A percentile compares a stretch with the other conserved stretches of the same genome.
Evolutionary conservation across 2,329 filamentous ascomycete species (phyloP).

Genomic region (Ophiostoma australiae): DNA sequence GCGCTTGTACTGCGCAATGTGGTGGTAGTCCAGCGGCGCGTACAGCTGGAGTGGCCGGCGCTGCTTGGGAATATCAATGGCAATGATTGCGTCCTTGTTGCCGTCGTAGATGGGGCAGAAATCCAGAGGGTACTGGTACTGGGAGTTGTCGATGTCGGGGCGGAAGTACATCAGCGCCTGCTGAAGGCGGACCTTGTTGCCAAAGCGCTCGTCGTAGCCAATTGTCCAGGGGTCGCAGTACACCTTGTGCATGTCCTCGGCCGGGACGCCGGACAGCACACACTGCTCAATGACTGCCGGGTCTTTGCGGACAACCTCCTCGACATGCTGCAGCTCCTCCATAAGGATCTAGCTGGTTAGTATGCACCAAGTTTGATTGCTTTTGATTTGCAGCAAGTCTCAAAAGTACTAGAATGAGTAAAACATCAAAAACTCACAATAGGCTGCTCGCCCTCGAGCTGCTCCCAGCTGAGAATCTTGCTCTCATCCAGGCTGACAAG

Average conservation of each 20-base stretch:
- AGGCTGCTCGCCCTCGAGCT: conserved; percentile 72
- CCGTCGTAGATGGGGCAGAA: conserved; percentile 90
- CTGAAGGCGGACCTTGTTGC: conserved; percentile 71
- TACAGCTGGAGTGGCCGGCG: conserved; percentile 69
- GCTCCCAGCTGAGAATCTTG: conserved; percentile 69
- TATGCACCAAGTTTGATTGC: neutral
- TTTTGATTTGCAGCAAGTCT: neutral
- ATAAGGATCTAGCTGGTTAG: conserved; percentile 64
- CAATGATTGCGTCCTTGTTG: conserved; percentile 70
- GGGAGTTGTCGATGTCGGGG: conserved; percentile 75
- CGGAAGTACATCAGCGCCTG: conserved; percentile 96
- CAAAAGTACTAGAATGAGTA: no score
- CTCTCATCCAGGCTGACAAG: conserved; percentile 65
- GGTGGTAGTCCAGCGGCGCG: conserved; percentile 73
- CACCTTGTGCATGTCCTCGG: conserved; percentile 86
- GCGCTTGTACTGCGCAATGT: conserved; percentile 63
- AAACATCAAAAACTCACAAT: conserved; percentile 48
- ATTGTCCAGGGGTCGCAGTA: conserved; percentile 97
- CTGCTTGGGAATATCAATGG: conserved; percentile 76
- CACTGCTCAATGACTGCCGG: conserved; percentile 89
- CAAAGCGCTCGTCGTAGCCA: conserved; percentile 86
- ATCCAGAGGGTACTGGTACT: conserved; percentile 87
- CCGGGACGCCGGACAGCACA: conserved; percentile 71
- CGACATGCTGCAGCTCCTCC: conserved; percentile 80
- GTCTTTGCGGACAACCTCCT: conserved; percentile 69